Evolutionary conservation across 1,284 basidiomycete species (phyloP), one percentile per base, ranked within the genome.

Genomic region (Puccinia horiana): DNA sequence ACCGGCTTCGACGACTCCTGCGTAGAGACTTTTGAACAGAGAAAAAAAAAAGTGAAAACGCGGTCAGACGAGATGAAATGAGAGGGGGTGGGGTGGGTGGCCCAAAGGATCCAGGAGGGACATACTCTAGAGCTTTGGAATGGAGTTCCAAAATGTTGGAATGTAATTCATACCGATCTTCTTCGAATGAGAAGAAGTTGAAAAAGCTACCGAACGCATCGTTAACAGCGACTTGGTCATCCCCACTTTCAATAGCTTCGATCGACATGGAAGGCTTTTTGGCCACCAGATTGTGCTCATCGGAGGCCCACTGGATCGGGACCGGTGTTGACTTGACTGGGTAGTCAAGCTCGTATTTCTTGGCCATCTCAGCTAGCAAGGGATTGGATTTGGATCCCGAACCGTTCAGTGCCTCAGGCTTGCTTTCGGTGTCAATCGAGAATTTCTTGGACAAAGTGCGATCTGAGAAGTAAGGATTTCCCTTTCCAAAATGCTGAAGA

Each of bases 381-480:
- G 52, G 52, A 40, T 75, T 47, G 2, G 52, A n/a, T 67, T 77
- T 77, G 3, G 29, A 14, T 3, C 26, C 61, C 5, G 56, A 47
- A 18, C 61, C 76, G 35, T 70, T 79, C 23, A 44, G 26, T 54
- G 42, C 47, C 69, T 35, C 49, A 37, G 65, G 23, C 58, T 77
- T 32, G 16, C 52, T 29, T 16, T 26, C 32, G 1, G 26, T 32
- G 11, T 69, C 49, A 3, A 79, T 29, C 6, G 42, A 52, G 29
- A 69, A 79, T 26, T 52, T 54, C 37, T 79, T 79, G 9, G 42
- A 35, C 40, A 79, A 54, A 40, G 29, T 37, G n/a, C 77, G 44
- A 29, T 79, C 65, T 26, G 77, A 79, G 52, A 79, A 79, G 63
- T 79, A 79, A 14, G 77, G 77, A 26, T 79, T 79, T 42, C 35